A percentile compares a stretch with the other conserved stretches of the same genome.
These are phyloP conservation scores for Chaetomium tenue DNA, from an alignment of 495 filamentous ascomycete genomes.

Conservation along the genomic window DNA sequence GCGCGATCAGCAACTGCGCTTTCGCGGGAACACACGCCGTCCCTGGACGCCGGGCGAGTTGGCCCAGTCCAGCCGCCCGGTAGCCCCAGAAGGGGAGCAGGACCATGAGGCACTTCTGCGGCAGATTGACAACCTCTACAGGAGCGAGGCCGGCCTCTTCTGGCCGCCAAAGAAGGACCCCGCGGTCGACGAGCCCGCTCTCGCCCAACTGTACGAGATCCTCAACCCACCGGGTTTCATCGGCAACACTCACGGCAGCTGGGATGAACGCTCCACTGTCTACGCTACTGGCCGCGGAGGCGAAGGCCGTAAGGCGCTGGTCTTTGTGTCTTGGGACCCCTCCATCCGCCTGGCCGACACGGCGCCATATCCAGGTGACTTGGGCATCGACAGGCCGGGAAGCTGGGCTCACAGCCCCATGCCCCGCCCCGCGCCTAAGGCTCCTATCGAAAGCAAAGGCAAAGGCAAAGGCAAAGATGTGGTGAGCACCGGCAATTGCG, in stretches of 20 bases:
- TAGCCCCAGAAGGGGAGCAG: background rate
- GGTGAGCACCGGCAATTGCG: background rate
- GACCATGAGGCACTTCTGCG: slow-evolving; percentile 31
- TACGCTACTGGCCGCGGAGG: slow-evolving; percentile 48
- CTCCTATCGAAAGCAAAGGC: slow-evolving; percentile 12
- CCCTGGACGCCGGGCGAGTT: slow-evolving; percentile 56
- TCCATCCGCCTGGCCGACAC: slow-evolving; percentile 31
- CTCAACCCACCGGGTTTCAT: slow-evolving; percentile 55
- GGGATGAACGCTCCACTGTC: slow-evolving; percentile 63
- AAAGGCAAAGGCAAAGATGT: slow-evolving; percentile 30
- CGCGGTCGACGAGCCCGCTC: slow-evolving; percentile 25
- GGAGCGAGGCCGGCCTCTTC: slow-evolving; percentile 49
- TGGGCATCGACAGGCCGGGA: background rate
- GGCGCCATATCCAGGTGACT: slow-evolving; percentile 23
- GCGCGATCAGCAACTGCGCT: slow-evolving; percentile 35
- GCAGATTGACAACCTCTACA: slow-evolving; percentile 42
- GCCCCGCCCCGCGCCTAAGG: slow-evolving; percentile 6
- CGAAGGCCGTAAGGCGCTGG: slow-evolving; percentile 48
- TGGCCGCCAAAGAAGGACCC: slow-evolving; percentile 60
- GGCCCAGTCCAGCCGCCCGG: slow-evolving; percentile 22
- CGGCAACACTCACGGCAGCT: slow-evolving; percentile 51
- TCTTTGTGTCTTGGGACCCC: slow-evolving; percentile 66
- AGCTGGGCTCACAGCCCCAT: background rate
- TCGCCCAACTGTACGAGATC: slow-evolving; percentile 51
- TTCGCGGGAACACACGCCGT: slow-evolving; percentile 37